Conservation (phyloP, 2,329 filamentous ascomycete genomes). For the Chaetothyriales sp. region DNA sequence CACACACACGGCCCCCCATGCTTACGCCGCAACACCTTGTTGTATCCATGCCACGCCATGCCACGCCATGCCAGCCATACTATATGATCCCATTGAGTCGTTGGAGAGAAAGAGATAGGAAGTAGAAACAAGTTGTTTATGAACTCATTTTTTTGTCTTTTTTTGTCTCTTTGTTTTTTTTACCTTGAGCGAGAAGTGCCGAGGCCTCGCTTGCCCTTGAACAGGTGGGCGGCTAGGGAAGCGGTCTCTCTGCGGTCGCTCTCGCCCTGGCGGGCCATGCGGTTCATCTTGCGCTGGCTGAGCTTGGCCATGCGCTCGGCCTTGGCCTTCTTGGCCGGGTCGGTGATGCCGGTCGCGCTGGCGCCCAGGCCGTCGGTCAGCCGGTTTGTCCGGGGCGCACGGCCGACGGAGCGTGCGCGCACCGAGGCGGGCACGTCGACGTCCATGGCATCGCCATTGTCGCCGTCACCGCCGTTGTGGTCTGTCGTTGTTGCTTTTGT, state of each 20-base stretch:
- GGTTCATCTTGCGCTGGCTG: constrained; percentile 95
- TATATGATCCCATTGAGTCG: too few relatives aligned
- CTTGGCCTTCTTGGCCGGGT: constrained; percentile 53
- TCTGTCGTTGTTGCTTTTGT: constrained; percentile 51
- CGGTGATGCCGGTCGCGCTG: constrained; percentile 63
- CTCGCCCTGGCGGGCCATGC: constrained; percentile 93
- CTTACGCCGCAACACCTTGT: too few relatives aligned
- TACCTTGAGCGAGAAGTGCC: constrained; percentile 68
- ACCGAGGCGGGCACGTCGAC: constrained; percentile 22
- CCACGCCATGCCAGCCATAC: too few relatives aligned
- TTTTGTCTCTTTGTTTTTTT: too few relatives aligned
- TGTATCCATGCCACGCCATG: too few relatives aligned
- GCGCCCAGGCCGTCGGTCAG: constrained; percentile 27
- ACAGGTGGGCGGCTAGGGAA: constrained; percentile 76
- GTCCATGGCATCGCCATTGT: constrained; percentile 29
- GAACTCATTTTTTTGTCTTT: not conserved
- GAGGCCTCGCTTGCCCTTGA: constrained; percentile 81
- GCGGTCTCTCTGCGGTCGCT: constrained; percentile 79
- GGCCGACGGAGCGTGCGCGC: constrained; percentile 35
- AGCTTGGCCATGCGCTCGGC: constrained; percentile 78
- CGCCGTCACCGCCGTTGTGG: not conserved
- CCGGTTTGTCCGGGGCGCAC: constrained; percentile 50
- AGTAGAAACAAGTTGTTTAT: too few relatives aligned
- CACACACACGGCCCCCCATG: too few relatives aligned
- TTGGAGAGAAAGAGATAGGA: too few relatives aligned